These are phyloP conservation scores for Pichia sp. DNA, from an alignment of 1,139 yeast species.

Conservation along the genomic window DNA sequence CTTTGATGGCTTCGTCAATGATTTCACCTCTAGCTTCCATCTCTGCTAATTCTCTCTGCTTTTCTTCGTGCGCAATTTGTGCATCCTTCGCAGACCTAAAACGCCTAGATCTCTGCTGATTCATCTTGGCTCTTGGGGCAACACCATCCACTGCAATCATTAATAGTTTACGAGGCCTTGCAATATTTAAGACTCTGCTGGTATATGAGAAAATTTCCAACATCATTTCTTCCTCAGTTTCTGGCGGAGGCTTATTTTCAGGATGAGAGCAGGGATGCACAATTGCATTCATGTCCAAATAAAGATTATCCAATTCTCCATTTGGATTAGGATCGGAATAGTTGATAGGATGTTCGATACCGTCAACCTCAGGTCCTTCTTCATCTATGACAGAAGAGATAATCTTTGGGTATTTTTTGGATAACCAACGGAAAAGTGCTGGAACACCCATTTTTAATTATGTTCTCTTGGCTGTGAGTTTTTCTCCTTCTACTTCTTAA, in stretches of 20 bases:
- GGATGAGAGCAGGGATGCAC: slow-evolving; percentile 98
- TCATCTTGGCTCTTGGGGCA: slow-evolving; percentile 98
- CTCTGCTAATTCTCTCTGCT: slow-evolving; percentile 48
- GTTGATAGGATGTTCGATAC: slow-evolving; percentile 57
- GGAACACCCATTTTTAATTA: slow-evolving; percentile 73
- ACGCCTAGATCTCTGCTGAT: slow-evolving; percentile 94
- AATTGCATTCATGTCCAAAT: slow-evolving; percentile 95
- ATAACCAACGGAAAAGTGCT: slow-evolving; percentile 95
- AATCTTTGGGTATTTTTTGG: slow-evolving; percentile 89
- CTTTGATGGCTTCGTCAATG: slow-evolving; percentile 60
- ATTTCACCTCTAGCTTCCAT: slow-evolving; percentile 57
- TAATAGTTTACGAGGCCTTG: slow-evolving; percentile 86
- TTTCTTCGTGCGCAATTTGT: slow-evolving; percentile 59
- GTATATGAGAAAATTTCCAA: slow-evolving; percentile 85
- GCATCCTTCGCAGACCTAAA: slow-evolving; percentile 96
- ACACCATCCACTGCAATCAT: slow-evolving; percentile 98
- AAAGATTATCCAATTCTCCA: slow-evolving; percentile 89
- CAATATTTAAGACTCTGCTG: slow-evolving; percentile 85
- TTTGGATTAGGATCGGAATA: slow-evolving; percentile 84
- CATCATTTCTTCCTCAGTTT: slow-evolving; percentile 93
- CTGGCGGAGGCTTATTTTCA: slow-evolving; percentile 89
- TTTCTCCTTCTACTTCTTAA: no score
- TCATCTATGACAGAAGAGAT: slow-evolving; percentile 87
- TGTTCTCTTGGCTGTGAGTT: no score
- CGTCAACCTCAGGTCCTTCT: slow-evolving; percentile 51